These are phyloP conservation scores for Millerozyma miso DNA, from an alignment of 805 yeast species.

Conservation along the genomic window DNA sequence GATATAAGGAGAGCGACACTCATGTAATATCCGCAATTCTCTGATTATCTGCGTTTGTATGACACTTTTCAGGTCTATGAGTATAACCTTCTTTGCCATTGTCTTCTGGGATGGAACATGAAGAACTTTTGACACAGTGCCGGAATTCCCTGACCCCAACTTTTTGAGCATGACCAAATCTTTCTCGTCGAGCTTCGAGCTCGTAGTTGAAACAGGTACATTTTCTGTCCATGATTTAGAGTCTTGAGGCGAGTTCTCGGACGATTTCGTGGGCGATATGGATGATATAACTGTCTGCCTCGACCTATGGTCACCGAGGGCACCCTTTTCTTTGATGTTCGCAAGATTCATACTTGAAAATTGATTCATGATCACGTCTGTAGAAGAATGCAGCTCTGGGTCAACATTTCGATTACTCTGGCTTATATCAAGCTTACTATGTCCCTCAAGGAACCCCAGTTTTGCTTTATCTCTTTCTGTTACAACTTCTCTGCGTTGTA, in stretches of 20 bases:
- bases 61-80: conserved; percentile 74
- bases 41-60: conserved; percentile 81
- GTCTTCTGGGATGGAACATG: conserved; percentile 84
- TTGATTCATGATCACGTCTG: conserved; percentile 22
- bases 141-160: conserved; percentile 92
- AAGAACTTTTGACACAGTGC: conserved; percentile 81
- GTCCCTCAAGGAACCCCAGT: not conserved
- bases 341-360: conserved; percentile 22
- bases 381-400: conserved; percentile 19
- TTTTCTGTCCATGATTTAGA: conserved; percentile 7
- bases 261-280: conserved; percentile 37
- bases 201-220: conserved; percentile 33
- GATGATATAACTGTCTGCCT: conserved; percentile 41
- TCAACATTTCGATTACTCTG: conserved; percentile 18
- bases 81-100: conserved; percentile 88
- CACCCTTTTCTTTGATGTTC: conserved; percentile 1
- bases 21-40: conserved; percentile 87
- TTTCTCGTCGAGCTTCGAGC: conserved; percentile 34
- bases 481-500: conserved; percentile 14
- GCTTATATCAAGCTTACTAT: conserved; percentile 9
- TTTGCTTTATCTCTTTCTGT: conserved; percentile 9
- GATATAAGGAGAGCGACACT: conserved; percentile 78
- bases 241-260: conserved; percentile 16
- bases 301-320: conserved; percentile 14
- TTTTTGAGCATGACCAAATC: conserved; percentile 73